Percentiles rank a stretch among this genome's conserved stretches.
These are phyloP conservation scores for Cutaneotrichosporon dermatis DNA, from an alignment of 1,284 basidiomycete genomes.

Conservation along the genomic window DNA sequence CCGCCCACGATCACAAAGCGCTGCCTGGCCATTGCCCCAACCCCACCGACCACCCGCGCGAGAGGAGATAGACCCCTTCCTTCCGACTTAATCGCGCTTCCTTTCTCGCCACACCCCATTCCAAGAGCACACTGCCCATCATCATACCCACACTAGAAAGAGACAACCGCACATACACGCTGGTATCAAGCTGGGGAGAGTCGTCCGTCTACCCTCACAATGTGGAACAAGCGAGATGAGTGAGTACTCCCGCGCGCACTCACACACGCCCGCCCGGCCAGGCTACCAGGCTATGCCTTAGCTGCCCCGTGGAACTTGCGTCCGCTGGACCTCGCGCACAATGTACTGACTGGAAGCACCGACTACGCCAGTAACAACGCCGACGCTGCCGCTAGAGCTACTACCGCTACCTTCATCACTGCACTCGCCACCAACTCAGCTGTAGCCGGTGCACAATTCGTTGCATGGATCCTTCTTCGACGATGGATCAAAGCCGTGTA, in stretches of 20 bases:
- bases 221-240: neutral
- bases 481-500: slow-evolving; percentile 45
- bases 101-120: too few species aligned
- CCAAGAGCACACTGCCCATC: too few species aligned
- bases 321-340: too few species aligned
- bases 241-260: neutral
- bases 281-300: too few species aligned
- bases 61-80: too few species aligned
- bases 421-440: slow-evolving; percentile 58
- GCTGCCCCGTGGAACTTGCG: too few species aligned
- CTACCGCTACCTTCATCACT: slow-evolving; percentile 62
- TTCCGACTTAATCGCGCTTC: too few species aligned
- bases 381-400: slow-evolving; percentile 23
- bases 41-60: too few species aligned
- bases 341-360: slow-evolving; percentile 4
- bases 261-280: too few species aligned
- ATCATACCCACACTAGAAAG: neutral
- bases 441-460: slow-evolving; percentile 58
- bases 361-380: neutral
- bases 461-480: slow-evolving; percentile 60
- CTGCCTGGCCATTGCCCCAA: too few species aligned
- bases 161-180: neutral
- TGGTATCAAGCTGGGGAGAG: neutral
- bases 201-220: neutral
- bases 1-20: too few species aligned